Conservation (phyloP, 768 basidiomycete species). For the Trametes villosa region DNA sequence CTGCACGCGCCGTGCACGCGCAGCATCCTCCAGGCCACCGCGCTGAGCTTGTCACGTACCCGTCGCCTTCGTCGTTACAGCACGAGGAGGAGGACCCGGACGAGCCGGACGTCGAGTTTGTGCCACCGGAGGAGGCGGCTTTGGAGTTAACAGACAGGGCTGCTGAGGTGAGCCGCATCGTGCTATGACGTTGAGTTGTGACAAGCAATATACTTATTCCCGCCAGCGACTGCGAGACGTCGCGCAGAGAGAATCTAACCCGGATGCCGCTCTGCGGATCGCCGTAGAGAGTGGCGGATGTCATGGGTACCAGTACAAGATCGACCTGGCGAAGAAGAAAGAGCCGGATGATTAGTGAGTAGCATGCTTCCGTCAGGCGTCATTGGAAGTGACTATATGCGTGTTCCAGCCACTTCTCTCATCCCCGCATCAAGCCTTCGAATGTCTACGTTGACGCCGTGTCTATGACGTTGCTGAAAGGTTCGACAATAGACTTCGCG, state of each 20-base stretch:
- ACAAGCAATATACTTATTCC: not conserved
- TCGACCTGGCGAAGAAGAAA: constrained; percentile 70
- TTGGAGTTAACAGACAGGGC: constrained; percentile 73
- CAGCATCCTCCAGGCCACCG: constrained; percentile 48
- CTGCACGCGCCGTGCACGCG: constrained; percentile 40
- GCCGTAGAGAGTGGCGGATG: constrained; percentile 94
- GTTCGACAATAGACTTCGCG: constrained; percentile 87
- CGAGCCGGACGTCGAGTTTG: constrained; percentile 65
- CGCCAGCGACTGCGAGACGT: constrained; percentile 80
- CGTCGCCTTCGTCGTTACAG: constrained; percentile 39
- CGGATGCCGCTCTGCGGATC: constrained; percentile 73
- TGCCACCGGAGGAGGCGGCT: constrained; percentile 55
- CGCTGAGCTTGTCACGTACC: constrained; percentile 46
- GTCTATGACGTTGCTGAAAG: constrained; percentile 83
- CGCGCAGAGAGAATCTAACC: constrained; percentile 63
- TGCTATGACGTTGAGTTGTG: not conserved
- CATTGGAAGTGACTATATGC: not conserved
- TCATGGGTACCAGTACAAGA: constrained; percentile 96
- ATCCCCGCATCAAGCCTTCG: constrained; percentile 70
- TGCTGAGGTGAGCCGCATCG: constrained; percentile 58
- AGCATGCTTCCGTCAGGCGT: not conserved
- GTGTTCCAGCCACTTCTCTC: constrained; percentile 63
- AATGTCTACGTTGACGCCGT: constrained; percentile 85
- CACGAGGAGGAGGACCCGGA: constrained; percentile 56
- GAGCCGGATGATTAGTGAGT: constrained; percentile 86